These are phyloP conservation scores for Tetracladium marchalianum DNA, from an alignment of 495 filamentous ascomycete genomes.

Conservation along the genomic window DNA sequence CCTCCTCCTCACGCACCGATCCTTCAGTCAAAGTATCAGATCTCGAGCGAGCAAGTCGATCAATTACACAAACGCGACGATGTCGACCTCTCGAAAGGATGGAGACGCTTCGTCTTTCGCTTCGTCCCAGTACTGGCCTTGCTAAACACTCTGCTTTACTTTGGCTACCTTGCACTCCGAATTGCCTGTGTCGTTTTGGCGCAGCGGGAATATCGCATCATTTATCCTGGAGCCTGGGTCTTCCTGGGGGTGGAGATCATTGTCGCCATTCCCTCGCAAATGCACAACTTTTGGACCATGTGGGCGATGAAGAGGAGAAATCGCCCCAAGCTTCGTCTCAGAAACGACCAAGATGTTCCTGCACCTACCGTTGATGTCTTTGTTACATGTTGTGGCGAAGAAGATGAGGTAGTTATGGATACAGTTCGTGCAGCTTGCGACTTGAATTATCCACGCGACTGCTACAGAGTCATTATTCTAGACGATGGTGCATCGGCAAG, in stretches of 20 bases:
- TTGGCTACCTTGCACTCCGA: constrained; percentile 30
- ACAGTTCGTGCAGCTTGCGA: constrained; percentile 35
- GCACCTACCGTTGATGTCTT: constrained; percentile 40
- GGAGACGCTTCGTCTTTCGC: constrained; percentile 29
- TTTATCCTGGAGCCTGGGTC: constrained; percentile 28
- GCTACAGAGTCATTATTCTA: constrained; percentile 37
- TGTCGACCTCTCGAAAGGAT: constrained; percentile 31
- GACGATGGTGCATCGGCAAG: constrained; percentile 34
- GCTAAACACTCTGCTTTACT: constrained; percentile 26
- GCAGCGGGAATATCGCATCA: constrained; percentile 21
- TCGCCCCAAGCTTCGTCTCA: constrained; percentile 29
- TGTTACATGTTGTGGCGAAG: constrained; percentile 40
- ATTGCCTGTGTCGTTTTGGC: constrained; percentile 30
- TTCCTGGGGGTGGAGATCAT: constrained; percentile 31
- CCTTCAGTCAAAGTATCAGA: too few species aligned
- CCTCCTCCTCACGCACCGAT: too few species aligned
- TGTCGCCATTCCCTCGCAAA: constrained; percentile 28
- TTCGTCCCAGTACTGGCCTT: constrained; percentile 30
- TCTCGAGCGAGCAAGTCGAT: constrained; percentile 14
- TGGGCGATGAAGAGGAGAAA: constrained; percentile 28
- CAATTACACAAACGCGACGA: constrained; percentile 31
- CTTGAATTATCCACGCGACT: constrained; percentile 38
- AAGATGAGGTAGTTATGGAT: constrained; percentile 43
- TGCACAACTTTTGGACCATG: constrained; percentile 36
- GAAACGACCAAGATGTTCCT: constrained; percentile 30